Evolutionary conservation across 2,329 filamentous ascomycete species (phyloP), one percentile per base, ranked within the genome.

Genomic region (Macrophomina phaseolina): DNA sequence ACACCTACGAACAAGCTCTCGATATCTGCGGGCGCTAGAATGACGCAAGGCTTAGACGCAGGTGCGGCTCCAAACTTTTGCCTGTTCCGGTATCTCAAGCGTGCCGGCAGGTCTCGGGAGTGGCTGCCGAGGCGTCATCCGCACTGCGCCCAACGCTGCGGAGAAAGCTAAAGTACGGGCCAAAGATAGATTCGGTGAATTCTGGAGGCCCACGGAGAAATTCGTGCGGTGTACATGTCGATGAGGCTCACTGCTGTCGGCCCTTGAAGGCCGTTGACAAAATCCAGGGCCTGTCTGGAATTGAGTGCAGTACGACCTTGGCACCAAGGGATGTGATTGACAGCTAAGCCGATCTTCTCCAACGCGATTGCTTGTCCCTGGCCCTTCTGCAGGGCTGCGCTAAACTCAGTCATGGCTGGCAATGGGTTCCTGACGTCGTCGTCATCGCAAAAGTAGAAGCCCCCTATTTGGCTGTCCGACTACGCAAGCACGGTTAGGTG

Each of bases 51-150:
- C 56, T 58, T 60, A 32, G 28, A 16, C 16, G 28, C 23, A 18
- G 23, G 34, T 46, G 53, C 23, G 23, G 30, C 56, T 40, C 38
- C 30, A 49, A 49, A 23, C 18, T 30, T 8, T n/a, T 62, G 11
- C 58, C 58, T 4, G 3, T 62, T 62, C 45, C n/a, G 58, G 58
- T 12, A 5, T 23, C 7, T 4, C 8, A 23, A 18, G 23, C 14
- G 40, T 40, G 16, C 12, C 16, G 7, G 18, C 40, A 11, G 36
- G n/a, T 30, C 36, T 36, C 55, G 58, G 45, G 2, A 23, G 56
- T 46, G 40, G 45, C 58, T 28, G 30, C 58, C 42, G 58, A 62
- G 58, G 45, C 58, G 58, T 62, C 58, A 49, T 5, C 32, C 42
- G 5, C 42, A 7, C 12, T 30, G 55, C 55, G 55, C 52, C 23